phyloP scores from a whole-genome alignment of 164 flowering plant species.

The Umbilicus rupestris region DNA sequence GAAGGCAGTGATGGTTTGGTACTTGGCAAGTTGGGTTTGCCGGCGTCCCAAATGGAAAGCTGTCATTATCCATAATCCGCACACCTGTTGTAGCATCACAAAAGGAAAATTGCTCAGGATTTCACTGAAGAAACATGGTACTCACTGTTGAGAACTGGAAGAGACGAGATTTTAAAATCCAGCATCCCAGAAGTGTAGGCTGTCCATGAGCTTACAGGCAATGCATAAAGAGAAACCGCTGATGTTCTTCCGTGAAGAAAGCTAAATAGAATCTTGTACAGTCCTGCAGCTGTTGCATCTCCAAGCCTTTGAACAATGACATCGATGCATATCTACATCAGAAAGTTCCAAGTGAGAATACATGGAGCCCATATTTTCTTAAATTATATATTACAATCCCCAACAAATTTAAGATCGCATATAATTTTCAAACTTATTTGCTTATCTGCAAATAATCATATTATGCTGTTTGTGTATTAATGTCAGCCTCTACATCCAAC shows the following conservation, averaged over 20 bases:
- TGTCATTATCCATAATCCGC: constrained; percentile 61
- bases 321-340: constrained; percentile 80
- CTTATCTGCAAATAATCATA: not conserved
- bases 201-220: constrained; percentile 44
- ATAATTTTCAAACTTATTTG: not conserved
- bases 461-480: not conserved
- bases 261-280: constrained; percentile 68
- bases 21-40: constrained; percentile 56
- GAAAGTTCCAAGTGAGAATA: not conserved
- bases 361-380: not conserved
- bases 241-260: constrained; percentile 43
- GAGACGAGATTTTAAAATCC: not conserved
- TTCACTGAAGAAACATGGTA: not conserved
- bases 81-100: constrained; percentile 34
- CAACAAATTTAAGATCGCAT: not conserved
- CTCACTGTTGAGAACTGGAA: not conserved
- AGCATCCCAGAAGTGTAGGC: constrained; percentile 16
- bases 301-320: constrained; percentile 92
- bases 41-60: constrained; percentile 68
- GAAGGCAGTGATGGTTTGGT: constrained; percentile 21
- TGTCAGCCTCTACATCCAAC: not conserved
- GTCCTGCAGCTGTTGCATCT: constrained; percentile 95
- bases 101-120: not conserved
- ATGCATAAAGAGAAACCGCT: constrained; percentile 55
- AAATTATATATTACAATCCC: not conserved